phyloP scores from a whole-genome alignment of 108 stramenopile genomes.

The Cylindrotheca fusiformis region DNA sequence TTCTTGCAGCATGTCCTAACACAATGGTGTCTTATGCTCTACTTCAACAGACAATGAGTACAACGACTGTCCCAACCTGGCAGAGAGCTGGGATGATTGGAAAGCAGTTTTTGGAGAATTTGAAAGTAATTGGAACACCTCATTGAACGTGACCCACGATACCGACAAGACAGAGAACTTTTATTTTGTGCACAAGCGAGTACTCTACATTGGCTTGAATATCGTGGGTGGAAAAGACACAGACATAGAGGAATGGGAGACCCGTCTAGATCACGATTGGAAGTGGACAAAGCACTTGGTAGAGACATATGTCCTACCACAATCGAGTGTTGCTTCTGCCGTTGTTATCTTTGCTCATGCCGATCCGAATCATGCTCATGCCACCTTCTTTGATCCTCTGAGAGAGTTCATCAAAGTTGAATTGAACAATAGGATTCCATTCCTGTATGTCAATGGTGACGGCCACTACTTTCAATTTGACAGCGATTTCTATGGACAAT shows the following conservation, averaged over 20 bases:
- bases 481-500: conserved; percentile 4
- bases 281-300: conserved; percentile 27
- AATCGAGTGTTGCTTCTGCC: conserved; percentile 4
- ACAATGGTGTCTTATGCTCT: neutral
- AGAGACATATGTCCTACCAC: neutral
- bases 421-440: conserved; percentile 14
- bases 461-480: conserved; percentile 25
- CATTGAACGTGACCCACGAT: conserved; percentile 18
- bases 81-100: conserved; percentile 27
- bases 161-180: conserved; percentile 23
- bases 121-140: conserved; percentile 30
- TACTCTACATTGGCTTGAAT: conserved; percentile 37
- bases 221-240: conserved; percentile 26
- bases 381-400: conserved; percentile 27
- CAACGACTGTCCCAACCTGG: conserved; percentile 41
- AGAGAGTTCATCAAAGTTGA: conserved; percentile 13
- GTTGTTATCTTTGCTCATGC: conserved; percentile 38
- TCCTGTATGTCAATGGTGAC: conserved; percentile 43
- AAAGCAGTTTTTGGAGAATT: conserved; percentile 20
- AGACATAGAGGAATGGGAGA: conserved; percentile 22
- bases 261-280: conserved; percentile 15
- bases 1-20: neutral
- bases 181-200: conserved; percentile 35
- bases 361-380: conserved; percentile 21
- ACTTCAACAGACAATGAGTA: conserved; percentile 33